phyloP scores from a whole-genome alignment of 139 green algal species.

The Limnomonas spitsbergensis region DNA sequence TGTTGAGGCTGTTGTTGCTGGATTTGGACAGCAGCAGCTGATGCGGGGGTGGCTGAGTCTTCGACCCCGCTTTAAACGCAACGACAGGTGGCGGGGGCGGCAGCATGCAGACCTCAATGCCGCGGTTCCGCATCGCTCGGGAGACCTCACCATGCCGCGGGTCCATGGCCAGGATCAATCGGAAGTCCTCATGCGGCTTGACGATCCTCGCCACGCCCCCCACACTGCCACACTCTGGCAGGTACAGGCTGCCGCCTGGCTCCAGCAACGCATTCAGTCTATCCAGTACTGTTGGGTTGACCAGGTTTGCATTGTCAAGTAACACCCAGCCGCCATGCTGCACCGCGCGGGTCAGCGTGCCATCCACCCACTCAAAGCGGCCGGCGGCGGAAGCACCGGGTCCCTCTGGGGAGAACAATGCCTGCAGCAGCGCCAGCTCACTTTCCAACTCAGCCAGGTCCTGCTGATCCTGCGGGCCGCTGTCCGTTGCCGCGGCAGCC shows the following conservation, averaged over 20 bases:
- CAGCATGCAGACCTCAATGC: constrained; percentile 89
- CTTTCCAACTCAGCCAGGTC: constrained; percentile 6
- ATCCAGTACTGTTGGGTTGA: constrained; percentile 94
- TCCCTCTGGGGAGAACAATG: constrained; percentile 14
- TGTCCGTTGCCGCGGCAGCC: too few species aligned
- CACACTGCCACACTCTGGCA: constrained; percentile 80
- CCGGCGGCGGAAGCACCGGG: constrained; percentile 52
- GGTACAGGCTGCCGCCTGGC: constrained; percentile 72
- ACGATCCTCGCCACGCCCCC: constrained; percentile 59
- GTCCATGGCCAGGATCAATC: constrained; percentile 90
- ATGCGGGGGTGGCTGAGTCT: too few species aligned
- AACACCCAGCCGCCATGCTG: constrained; percentile 89
- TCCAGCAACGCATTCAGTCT: constrained; percentile 96
- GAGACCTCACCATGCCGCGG: constrained; percentile 89
- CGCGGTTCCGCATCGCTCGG: constrained; percentile 95
- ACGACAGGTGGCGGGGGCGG: constrained; percentile 25
- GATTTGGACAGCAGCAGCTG: too few species aligned
- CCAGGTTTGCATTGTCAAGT: constrained; percentile 95
- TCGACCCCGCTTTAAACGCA: too few species aligned
- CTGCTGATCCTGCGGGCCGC: too few species aligned
- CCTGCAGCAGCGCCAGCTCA: constrained; percentile 29
- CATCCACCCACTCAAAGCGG: constrained; percentile 98
- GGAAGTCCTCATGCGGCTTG: constrained; percentile 84
- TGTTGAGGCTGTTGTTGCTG: too few species aligned
- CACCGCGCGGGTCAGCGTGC: constrained; percentile 78